A percentile compares a stretch with the other conserved stretches of the same genome.
Conservation (phyloP, 73 alveolate species). For the Effrenium voratum region DNA sequence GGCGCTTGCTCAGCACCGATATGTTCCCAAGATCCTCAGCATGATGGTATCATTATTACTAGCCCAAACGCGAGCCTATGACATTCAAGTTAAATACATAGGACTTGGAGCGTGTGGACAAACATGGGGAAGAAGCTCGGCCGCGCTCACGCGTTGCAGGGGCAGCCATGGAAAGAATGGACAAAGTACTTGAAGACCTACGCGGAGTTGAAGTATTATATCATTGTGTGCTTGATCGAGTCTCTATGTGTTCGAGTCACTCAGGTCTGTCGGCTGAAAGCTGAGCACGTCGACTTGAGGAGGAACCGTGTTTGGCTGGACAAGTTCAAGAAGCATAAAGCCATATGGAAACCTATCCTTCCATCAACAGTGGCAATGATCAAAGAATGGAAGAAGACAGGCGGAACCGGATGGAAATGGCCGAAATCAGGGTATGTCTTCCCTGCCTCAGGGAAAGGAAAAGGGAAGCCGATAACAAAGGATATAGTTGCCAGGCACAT, state of each 20-base stretch:
- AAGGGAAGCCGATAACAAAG: background rate
- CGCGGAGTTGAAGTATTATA: background rate
- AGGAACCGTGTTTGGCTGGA: background rate
- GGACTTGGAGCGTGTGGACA: too few species aligned
- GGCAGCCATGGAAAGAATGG: background rate
- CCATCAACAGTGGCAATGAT: background rate
- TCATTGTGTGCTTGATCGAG: background rate
- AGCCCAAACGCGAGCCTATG: too few species aligned
- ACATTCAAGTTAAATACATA: too few species aligned
- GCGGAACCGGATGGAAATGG: background rate
- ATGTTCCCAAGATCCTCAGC: too few species aligned
- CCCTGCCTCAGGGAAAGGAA: background rate
- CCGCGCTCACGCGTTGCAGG: background rate
- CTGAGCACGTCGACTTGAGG: background rate
- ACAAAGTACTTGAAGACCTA: background rate
- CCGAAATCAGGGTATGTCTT: background rate
- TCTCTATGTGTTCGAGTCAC: background rate
- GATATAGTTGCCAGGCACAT: background rate
- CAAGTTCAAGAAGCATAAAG: background rate
- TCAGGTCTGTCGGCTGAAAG: background rate
- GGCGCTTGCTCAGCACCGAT: too few species aligned
- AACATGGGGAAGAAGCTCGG: background rate
- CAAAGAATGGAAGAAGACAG: background rate
- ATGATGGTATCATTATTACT: too few species aligned
- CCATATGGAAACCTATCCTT: background rate